Base-by-base conservation (phyloP, 2,329 filamentous ascomycete species). In the Fusarium sp. region DNA sequence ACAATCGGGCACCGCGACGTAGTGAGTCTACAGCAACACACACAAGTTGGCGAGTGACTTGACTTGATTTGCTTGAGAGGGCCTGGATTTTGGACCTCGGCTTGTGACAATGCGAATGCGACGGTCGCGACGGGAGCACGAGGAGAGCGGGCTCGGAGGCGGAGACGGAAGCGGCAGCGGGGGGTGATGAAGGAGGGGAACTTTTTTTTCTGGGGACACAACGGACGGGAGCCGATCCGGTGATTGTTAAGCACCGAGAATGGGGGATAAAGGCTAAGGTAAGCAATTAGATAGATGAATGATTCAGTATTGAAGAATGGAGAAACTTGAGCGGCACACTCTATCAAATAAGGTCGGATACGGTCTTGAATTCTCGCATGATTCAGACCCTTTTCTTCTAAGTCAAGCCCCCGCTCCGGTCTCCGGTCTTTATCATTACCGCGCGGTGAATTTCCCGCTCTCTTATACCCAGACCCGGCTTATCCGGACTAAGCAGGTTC, bases 361-460 rank as follows among this genome's bases (percentile, higher is more conserved):
- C 26, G 33, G 38, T 28, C 36, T 28, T 54, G 49, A 28, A 34
- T 45, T 65, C 50, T 70, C 56, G 62, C 71, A 70, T 71, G 70
- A 71, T 70, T 74, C 71, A 70, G 21, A 44, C 57, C 68, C 46
- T 65, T 58, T 57, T 42, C 56, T 42, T 31, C 51, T 47, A 44
- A 44, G 38, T 38, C 46, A 47, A 51, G 31, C 28, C 62, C 46
- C 58, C 56, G 56, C 52, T 68, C 71, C 64, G 62, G 53, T 65
- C 53, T 53, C 61, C 62, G 63, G 66, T 47, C 59, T 61, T 65
- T 55, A 62, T 73, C 70, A 73, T 52, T 65, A 55, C 70, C 70
- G 72, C 72, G 72, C 72, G 72, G 72, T 62, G 70, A 74, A 74
- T 74, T 70, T 54, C 72, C 71, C 64, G 50, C 59, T 62, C 47